phyloP scores from a whole-genome alignment of 139 green algal genomes.

The Penium margaritaceum region DNA sequence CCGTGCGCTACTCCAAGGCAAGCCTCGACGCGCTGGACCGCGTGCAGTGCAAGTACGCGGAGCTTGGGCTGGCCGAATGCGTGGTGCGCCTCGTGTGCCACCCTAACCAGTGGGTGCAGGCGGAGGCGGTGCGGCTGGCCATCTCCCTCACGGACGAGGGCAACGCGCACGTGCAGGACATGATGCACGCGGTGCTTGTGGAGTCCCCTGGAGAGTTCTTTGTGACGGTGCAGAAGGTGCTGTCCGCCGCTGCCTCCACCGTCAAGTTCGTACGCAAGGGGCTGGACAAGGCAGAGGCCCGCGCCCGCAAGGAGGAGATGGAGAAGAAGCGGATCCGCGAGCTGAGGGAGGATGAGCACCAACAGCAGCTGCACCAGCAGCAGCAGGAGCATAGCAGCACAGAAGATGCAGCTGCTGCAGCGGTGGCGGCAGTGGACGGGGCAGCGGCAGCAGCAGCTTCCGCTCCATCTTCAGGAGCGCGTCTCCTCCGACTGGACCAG shows the following conservation, averaged over 20 bases:
- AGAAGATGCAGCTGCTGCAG: too few species aligned
- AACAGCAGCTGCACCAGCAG: too few species aligned
- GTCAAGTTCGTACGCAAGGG: conserved; percentile 9
- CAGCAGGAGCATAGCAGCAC: too few species aligned
- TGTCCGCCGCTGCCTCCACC: not conserved
- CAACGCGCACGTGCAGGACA: not conserved
- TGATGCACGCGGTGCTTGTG: not conserved
- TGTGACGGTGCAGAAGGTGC: not conserved
- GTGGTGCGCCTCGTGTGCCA: conserved; percentile 3
- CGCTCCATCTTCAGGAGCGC: too few species aligned
- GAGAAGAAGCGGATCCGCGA: not conserved
- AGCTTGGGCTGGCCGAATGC: not conserved
- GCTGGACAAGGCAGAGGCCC: not conserved
- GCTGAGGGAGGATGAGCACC: not conserved
- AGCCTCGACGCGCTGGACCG: not conserved
- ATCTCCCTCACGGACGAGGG: not conserved
- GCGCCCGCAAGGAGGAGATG: not conserved
- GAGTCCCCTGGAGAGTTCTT: not conserved
- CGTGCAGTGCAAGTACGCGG: conserved; percentile 8
- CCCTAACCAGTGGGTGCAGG: conserved; percentile 1
- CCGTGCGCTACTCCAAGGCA: conserved; percentile 3
- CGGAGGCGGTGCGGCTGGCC: not conserved
- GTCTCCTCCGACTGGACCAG: too few species aligned
- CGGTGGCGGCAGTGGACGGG: too few species aligned
- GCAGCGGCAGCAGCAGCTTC: too few species aligned